Base-by-base conservation (phyloP, 345 rosid species). In the Geranium brycei region DNA sequence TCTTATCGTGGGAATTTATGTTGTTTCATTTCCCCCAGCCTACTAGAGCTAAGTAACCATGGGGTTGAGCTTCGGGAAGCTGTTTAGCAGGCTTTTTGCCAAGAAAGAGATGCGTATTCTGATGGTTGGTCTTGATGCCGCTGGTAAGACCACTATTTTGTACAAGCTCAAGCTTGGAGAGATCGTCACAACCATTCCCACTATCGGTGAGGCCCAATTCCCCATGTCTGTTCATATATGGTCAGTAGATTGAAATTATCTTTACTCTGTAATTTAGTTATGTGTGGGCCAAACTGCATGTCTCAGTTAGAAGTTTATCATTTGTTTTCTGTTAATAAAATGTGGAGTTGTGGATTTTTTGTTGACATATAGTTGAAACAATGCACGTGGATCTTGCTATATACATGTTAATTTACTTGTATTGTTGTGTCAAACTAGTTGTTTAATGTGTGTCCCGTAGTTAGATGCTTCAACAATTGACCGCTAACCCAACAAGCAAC, bases 71-170 rank as follows among this genome's bases (percentile, higher is more conserved):
- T 81, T 87, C 60, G 71, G 87, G 30, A 87, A 87, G 81, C 85
- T 87, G 12, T 85, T 87, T 60, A 81, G 87, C 72, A 68, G 81
- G 77, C 83, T 87, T 62, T 87, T 87, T 68, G 85, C 89, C 30
- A 87, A 84, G 86, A 85, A 64, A 84, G 91, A 87, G 80, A 85
- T 87, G 88, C 62, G 91, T 31, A 87, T 87, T 82, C 78, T 87
- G 75, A 87, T 87, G 95, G 91, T 87, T 59, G 95, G 95, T 80
- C 88, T 87, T 3, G 95, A 87, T 64, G 93, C 93, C 41, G 89
- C 93, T 58, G 93, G 95, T 79, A 87, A 87, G 78, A 87, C 95
- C 70, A 88, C 91, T 7, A 88, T 83, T 62, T n/a, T 88, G 66
- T 88, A 85, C 78, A 88, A 87, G 86, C 89, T 87, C 41, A 87